Evolutionary conservation across 306 rosid genomes (phyloP).

Genomic region (Aeschynomene evenia): DNA sequence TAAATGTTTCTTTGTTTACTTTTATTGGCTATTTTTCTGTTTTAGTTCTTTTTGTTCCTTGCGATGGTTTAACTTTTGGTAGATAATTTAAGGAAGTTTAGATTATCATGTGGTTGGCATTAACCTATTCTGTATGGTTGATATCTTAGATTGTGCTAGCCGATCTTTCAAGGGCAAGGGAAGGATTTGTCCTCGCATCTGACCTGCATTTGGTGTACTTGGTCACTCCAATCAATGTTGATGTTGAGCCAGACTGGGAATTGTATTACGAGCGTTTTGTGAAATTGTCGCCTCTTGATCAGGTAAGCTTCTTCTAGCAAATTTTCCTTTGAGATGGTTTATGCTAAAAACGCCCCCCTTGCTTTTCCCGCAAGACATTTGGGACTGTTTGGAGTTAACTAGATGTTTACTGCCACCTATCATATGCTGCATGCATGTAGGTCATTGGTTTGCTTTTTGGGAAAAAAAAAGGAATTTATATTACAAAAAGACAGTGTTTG

Average conservation of each 20-base stretch:
- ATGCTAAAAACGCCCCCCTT: neutral
- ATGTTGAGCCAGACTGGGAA: slow-evolving; percentile 96
- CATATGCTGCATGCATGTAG: slow-evolving; percentile 1
- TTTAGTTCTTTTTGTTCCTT: slow-evolving; percentile 1
- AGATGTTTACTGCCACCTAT: slow-evolving; percentile 20
- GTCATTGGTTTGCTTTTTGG: neutral
- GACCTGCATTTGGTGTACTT: slow-evolving; percentile 92
- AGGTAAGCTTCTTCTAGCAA: slow-evolving; percentile 51
- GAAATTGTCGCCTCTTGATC: slow-evolving; percentile 80
- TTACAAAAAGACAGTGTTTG: too few species aligned
- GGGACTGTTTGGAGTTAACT: slow-evolving; percentile 20
- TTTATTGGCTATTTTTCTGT: neutral
- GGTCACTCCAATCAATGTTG: slow-evolving; percentile 91
- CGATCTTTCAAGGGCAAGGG: slow-evolving; percentile 98
- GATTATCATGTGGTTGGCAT: neutral
- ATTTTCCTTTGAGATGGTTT: neutral
- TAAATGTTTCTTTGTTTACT: slow-evolving; percentile 39
- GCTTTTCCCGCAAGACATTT: slow-evolving; percentile 3
- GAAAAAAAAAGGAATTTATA: neutral
- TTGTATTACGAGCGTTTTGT: slow-evolving; percentile 75
- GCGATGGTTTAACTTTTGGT: slow-evolving; percentile 19
- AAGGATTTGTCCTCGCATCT: slow-evolving; percentile 98
- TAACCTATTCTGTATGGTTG: slow-evolving; percentile 30
- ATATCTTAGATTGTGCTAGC: slow-evolving; percentile 75
- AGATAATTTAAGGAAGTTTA: neutral